Base-by-base conservation (phyloP, 129 eudicot species). In the Gnaphalium uliginosum region DNA sequence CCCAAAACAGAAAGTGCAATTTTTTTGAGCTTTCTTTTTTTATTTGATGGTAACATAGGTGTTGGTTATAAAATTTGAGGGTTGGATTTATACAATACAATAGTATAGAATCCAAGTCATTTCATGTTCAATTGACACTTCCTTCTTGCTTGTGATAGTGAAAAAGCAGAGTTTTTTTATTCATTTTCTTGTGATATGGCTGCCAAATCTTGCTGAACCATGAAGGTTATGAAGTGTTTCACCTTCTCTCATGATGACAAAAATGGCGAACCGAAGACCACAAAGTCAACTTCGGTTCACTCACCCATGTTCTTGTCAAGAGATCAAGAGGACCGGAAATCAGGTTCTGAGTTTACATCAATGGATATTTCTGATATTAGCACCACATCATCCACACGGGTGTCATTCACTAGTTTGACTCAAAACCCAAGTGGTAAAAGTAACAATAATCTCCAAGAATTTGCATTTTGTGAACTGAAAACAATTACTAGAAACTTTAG, bases 401-500 rank as follows among this genome's bases (percentile, higher is more conserved):
- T 86, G 26, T 91, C 95, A 8, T 86, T 91, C 71, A 76, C 84
- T 23, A 81, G 90, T 76, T 79, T 91, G 80, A 88, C 95, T n/a
- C 91, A 83, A 27, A 88, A 77, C 70, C 85, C 86, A 11, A 86
- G 89, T 74, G 83, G 83, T 17, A 80, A 57, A 35, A 73, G 83
- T 57, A 57, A 73, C 69, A 80, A 80, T 58, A 83, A 85, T 78
- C 92, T 91, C 69, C 83, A 79, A 66, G 94, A 81, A 48, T 91
- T 88, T 74, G 71, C 83, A 39, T 73, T 81, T 35, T 58, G 69
- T 18, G 97, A 91, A 78, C 86, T 91, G 66, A 91, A 86, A 81
- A 73, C 87, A 0, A 90, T 91, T 37, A 91, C 97, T 19, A 83
- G 29, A 77, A 88, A 86, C 69, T 91, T 91, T n/a, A 91, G 87